Percentiles rank a stretch among this genome's conserved stretches.
phyloP scores from a whole-genome alignment of 2,329 filamentous ascomycete species.

The Pezicula neosporulosa region DNA sequence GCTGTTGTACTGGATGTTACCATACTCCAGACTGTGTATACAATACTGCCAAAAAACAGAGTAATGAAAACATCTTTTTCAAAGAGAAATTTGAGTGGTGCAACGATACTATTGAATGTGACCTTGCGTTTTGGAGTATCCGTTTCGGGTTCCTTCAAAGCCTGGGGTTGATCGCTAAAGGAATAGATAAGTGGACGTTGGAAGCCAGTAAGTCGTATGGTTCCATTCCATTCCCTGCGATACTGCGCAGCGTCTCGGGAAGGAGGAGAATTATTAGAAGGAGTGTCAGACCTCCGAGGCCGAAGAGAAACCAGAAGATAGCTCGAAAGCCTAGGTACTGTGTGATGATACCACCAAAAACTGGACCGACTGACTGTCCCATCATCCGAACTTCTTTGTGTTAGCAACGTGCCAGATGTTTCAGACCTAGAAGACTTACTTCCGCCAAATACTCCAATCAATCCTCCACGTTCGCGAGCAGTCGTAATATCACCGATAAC shows the following conservation, averaged over 20 bases:
- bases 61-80: conserved; percentile 44
- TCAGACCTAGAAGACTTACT: conserved; percentile 21
- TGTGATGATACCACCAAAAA: conserved; percentile 34
- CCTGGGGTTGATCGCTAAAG: conserved; percentile 12
- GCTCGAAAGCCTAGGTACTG: conserved; percentile 33
- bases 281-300: conserved; percentile 30
- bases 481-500: conserved; percentile 37
- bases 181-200: conserved; percentile 36
- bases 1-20: conserved; percentile 40
- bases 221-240: conserved; percentile 37
- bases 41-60: conserved; percentile 38
- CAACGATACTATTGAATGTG: conserved; percentile 29
- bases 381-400: conserved; percentile 33
- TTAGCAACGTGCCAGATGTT: neutral
- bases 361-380: conserved; percentile 41
- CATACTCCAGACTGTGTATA: conserved; percentile 47
- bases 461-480: conserved; percentile 33
- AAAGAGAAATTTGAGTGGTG: conserved; percentile 36
- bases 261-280: conserved; percentile 36
- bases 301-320: conserved; percentile 39
- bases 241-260: conserved; percentile 35
- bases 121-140: conserved; percentile 22
- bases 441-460: conserved; percentile 35
- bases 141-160: conserved; percentile 3
- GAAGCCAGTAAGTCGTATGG: conserved; percentile 33